Evolutionary conservation across 2,329 filamentous ascomycete genomes (phyloP).

Genomic region (Aspergillus neotritici): DNA sequence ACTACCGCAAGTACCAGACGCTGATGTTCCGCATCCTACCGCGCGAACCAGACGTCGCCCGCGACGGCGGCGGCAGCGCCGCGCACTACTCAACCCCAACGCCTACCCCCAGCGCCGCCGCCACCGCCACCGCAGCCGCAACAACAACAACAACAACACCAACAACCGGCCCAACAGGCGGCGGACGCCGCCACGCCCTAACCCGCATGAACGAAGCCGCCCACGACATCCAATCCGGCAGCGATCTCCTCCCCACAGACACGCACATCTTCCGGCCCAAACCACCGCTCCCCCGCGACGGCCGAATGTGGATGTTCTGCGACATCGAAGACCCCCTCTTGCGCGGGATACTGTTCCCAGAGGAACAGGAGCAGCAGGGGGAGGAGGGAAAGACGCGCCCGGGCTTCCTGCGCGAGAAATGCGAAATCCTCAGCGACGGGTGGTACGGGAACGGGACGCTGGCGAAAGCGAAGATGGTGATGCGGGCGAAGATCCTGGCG

Average conservation of each 20-base stretch:
- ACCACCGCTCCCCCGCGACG: slow-evolving; percentile 63
- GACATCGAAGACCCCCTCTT: slow-evolving; percentile 82
- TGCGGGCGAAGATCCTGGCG: slow-evolving; percentile 76
- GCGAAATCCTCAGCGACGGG: slow-evolving; percentile 61
- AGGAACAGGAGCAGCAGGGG: slow-evolving; percentile 43
- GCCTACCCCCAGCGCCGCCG: no score
- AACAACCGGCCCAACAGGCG: not conserved
- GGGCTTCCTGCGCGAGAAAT: slow-evolving; percentile 52
- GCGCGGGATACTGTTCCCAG: slow-evolving; percentile 57
- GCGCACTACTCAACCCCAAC: not conserved
- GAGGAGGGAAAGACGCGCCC: no score
- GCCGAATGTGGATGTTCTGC: slow-evolving; percentile 90
- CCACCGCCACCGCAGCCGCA: no score
- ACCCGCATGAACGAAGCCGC: slow-evolving; percentile 17
- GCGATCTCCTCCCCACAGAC: slow-evolving; percentile 3
- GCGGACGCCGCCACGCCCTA: slow-evolving; percentile 25
- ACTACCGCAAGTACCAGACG: slow-evolving; percentile 79
- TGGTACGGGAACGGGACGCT: slow-evolving; percentile 81
- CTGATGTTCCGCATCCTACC: slow-evolving; percentile 70
- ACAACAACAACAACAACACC: no score
- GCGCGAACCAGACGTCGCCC: slow-evolving; percentile 27
- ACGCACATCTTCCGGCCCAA: slow-evolving; percentile 77
- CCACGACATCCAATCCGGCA: slow-evolving; percentile 2
- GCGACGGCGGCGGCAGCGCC: slow-evolving; percentile 21
- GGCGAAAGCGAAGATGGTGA: slow-evolving; percentile 77